These are phyloP conservation scores for Pseudogymnoascus verrucosus DNA, from an alignment of 2,329 filamentous ascomycete genomes.

Conservation along the genomic window DNA sequence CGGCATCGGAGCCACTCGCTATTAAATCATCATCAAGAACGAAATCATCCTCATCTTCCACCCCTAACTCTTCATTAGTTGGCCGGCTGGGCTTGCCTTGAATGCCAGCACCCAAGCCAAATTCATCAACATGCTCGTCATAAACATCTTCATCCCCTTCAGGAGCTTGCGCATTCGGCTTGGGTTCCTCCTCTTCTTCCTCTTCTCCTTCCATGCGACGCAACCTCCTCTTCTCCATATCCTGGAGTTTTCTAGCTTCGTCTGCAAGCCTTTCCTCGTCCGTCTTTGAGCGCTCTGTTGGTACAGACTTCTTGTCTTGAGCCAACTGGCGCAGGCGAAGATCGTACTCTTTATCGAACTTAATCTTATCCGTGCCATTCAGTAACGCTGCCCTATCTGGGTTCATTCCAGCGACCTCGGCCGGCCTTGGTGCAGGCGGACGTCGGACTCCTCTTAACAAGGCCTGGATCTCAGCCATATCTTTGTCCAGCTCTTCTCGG, in stretches of 20 bases:
- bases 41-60: conserved; percentile 94
- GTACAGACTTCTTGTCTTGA: conserved; percentile 75
- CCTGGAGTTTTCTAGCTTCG: conserved; percentile 66
- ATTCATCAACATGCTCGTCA: conserved; percentile 37
- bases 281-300: conserved; percentile 82
- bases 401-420: conserved; percentile 43
- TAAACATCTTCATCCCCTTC: conserved; percentile 33
- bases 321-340: conserved; percentile 72
- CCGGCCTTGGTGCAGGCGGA: conserved; percentile 31
- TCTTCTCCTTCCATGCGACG: conserved; percentile 81
- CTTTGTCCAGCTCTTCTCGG: conserved; percentile 74
- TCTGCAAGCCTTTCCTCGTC: conserved; percentile 76
- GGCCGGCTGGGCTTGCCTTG: conserved; percentile 33
- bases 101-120: conserved; percentile 52
- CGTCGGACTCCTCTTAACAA: conserved; percentile 55
- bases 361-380: conserved; percentile 51
- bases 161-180: conserved; percentile 23
- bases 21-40: conserved; percentile 82
- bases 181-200: conserved; percentile 45
- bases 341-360: conserved; percentile 83
- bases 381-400: conserved; percentile 55
- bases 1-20: conserved; percentile 59
- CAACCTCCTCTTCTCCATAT: conserved; percentile 74
- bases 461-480: conserved; percentile 66
- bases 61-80: conserved; percentile 49